phyloP scores from a whole-genome alignment of 164 flowering plant species.

The Stephania cephalantha region DNA sequence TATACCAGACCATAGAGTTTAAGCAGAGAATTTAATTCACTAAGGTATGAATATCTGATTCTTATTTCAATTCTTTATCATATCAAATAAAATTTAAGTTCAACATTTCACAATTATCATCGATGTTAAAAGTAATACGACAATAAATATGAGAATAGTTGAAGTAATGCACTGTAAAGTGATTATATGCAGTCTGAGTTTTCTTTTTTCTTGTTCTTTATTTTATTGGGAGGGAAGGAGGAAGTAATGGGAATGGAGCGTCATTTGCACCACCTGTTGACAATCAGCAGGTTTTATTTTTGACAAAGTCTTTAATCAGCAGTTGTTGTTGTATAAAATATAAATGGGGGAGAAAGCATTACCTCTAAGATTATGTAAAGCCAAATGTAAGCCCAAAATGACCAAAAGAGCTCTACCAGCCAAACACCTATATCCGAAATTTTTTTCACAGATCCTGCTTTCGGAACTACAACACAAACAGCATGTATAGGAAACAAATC shows the following conservation, averaged over 20 bases:
- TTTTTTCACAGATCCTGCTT: conserved; percentile 77
- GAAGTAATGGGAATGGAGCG: background rate
- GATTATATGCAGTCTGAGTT: too few relatives aligned
- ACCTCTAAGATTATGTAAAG: conserved; percentile 88
- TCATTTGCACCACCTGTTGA: background rate
- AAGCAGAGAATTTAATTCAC: background rate
- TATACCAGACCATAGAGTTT: background rate
- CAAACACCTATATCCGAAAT: conserved; percentile 92
- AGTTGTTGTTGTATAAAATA: background rate
- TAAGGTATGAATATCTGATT: too few relatives aligned
- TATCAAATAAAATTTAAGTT: too few relatives aligned
- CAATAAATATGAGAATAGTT: too few relatives aligned
- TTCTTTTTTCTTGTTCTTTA: background rate
- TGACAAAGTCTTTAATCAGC: too few relatives aligned
- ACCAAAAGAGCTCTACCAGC: conserved; percentile 95
- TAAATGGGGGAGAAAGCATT: conserved; percentile 7
- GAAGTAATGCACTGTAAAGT: too few relatives aligned
- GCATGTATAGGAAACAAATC: conserved; percentile 97
- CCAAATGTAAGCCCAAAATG: conserved; percentile 97
- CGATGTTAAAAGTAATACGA: too few relatives aligned
- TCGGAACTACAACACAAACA: conserved; percentile 91
- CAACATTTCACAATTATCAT: too few relatives aligned
- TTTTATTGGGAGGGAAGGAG: background rate
- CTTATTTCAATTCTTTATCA: too few relatives aligned
- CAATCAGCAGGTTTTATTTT: too few relatives aligned